Percentiles rank a stretch among this genome's conserved stretches.
phyloP scores from a whole-genome alignment of 768 basidiomycete genomes.

The Leccinum longicurvipes region DNA sequence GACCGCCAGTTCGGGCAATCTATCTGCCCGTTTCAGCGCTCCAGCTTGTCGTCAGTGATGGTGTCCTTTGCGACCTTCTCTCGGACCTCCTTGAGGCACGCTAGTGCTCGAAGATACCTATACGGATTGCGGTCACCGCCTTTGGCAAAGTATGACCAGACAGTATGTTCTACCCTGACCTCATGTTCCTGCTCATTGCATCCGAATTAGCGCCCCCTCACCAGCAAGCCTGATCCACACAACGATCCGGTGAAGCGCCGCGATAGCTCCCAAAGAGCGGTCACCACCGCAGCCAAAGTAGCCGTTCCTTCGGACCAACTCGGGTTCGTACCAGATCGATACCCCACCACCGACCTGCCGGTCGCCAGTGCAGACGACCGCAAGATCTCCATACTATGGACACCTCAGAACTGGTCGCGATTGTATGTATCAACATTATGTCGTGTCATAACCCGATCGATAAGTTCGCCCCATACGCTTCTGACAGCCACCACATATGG shows the following conservation, averaged over 20 bases:
- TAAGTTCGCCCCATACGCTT: background rate
- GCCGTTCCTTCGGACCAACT: constrained; percentile 29
- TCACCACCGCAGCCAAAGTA: background rate
- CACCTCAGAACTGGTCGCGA: constrained; percentile 65
- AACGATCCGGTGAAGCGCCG: background rate
- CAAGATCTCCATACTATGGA: constrained; percentile 72
- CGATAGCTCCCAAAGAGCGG: background rate
- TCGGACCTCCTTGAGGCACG: background rate
- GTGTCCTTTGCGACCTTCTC: background rate
- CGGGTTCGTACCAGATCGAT: constrained; percentile 21
- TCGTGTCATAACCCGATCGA: background rate
- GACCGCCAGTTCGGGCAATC: background rate
- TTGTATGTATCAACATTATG: constrained; percentile 51
- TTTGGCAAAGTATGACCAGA: background rate
- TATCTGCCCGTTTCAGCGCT: background rate
- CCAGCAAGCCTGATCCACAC: background rate
- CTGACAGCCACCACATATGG: constrained; percentile 86
- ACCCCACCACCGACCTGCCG: constrained; percentile 38
- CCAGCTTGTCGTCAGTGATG: background rate
- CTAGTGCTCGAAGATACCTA: background rate
- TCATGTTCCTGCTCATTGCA: background rate
- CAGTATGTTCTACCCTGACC: background rate
- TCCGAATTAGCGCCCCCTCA: background rate
- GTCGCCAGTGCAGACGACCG: constrained; percentile 53
- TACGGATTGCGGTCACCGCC: background rate